A percentile compares a stretch with the other conserved stretches of the same genome.
These are phyloP conservation scores for Lizanozyma gosingica DNA, from an alignment of 1,139 yeast species.

Conservation along the genomic window DNA sequence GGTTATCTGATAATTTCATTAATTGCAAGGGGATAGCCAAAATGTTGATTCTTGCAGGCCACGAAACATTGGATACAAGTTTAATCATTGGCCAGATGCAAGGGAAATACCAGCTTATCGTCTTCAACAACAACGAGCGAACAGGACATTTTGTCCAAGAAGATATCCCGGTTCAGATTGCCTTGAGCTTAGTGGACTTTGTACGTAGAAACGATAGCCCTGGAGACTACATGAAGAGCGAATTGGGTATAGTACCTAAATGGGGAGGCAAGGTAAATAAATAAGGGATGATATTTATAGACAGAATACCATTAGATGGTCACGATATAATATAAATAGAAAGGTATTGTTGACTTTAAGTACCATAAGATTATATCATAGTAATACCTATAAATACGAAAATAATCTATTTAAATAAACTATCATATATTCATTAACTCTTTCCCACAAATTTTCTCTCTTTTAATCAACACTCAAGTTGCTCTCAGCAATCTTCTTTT, in stretches of 20 bases:
- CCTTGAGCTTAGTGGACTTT: constrained; percentile 44
- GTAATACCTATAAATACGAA: too few species aligned
- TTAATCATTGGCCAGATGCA: constrained; percentile 96
- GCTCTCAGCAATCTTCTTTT: constrained; percentile 14
- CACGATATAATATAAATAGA: too few species aligned
- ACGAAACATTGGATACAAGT: constrained; percentile 77
- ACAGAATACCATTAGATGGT: too few species aligned
- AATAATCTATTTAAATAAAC: too few species aligned
- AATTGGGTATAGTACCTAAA: constrained; percentile 34
- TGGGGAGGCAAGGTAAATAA: constrained; percentile 43
- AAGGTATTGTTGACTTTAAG: too few species aligned
- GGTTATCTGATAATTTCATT: constrained; percentile 58
- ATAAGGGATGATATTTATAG: too few species aligned
- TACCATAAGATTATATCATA: too few species aligned
- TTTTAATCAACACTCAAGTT: constrained; percentile 23
- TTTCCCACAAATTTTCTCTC: neutral
- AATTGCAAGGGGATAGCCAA: constrained; percentile 44
- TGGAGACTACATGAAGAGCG: constrained; percentile 27
- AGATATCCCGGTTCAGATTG: constrained; percentile 67
- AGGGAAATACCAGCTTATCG: constrained; percentile 76
- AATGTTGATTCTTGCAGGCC: constrained; percentile 76
- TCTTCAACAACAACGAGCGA: constrained; percentile 48
- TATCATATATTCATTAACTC: neutral
- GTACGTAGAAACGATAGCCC: constrained; percentile 36
- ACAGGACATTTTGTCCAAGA: constrained; percentile 93